Base-by-base conservation (phyloP, 192 early-diverging fungal genomes). In the Spinellus fusiger region DNA sequence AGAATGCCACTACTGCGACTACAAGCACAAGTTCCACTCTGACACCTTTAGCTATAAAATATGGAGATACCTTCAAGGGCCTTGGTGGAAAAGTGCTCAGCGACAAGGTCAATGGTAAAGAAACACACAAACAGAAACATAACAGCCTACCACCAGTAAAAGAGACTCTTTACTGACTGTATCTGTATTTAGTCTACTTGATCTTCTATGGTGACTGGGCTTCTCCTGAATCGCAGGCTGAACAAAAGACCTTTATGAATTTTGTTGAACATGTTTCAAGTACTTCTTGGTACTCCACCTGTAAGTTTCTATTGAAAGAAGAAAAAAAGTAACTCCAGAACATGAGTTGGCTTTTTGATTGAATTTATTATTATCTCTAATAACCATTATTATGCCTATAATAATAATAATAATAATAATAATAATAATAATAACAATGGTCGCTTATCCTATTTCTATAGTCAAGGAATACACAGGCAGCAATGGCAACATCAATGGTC, bases 201-300 rank as follows among this genome's bases (percentile, higher is more conserved):
- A 54, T 64, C 28, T 64, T 64, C 49, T 64, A 64, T 46, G 62
- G 62, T 32, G 54, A 64, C 28, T 64, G 62, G 62, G 35, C 40
- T 56, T 54, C 57, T 2, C 40, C 40, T 20, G 40, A 64, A 32
- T 5, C 54, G 28, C 27, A n/a, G 20, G 15, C 26, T 46, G 62
- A 64, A 18, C 53, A 56, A 47, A 56, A 22, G 4, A 27, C 47
- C 12, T 64, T 64, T 54, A 64, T 64, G 62, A 48, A 49, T 22
- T 64, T 64, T 56, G 44, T 54, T 32, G 52, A 54, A 28, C 38
- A 32, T 33, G 22, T 64, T 7, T 64, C 62, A 0, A 46, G 44
- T 15, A 55, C 62, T 15, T 22, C 50, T 38, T 64, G 62, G 62
- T 64, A 56, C 32, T 49, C 9, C 16, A 64, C 62, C 20, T 31